These are phyloP conservation scores for Dryas integrifolia DNA, from an alignment of 331 rosid genomes.

Conservation along the genomic window DNA sequence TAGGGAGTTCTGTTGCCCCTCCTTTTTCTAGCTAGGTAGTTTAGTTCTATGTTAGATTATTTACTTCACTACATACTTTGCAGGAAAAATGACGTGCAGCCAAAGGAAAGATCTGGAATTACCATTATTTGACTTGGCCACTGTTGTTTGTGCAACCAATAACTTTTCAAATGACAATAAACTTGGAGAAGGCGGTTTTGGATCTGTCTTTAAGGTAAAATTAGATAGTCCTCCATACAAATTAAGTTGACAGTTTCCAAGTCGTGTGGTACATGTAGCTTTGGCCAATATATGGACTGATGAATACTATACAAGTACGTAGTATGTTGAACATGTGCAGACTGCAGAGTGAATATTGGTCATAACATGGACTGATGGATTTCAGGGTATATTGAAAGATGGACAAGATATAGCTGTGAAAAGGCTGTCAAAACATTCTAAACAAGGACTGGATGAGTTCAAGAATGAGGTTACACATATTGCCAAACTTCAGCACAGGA, in stretches of 20 bases:
- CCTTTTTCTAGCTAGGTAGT: neutral
- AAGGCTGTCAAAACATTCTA: constrained; percentile 3
- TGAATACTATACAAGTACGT: neutral
- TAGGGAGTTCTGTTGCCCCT: neutral
- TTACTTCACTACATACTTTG: neutral
- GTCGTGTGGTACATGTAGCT: neutral
- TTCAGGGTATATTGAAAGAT: constrained; percentile 3
- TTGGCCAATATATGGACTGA: neutral
- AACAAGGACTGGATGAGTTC: constrained; percentile 7
- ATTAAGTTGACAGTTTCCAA: neutral
- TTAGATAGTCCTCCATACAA: neutral
- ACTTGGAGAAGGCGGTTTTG: constrained; percentile 29
- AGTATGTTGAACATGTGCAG: neutral
- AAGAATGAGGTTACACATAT: constrained; percentile 13
- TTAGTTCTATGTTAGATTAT: neutral
- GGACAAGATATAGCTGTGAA: constrained; percentile 15
- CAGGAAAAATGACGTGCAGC: neutral
- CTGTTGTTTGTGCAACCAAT: neutral
- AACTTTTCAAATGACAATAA: constrained; percentile 10
- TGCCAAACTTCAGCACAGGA: constrained; percentile 27
- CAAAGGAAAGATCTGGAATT: neutral
- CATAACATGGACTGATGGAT: neutral
- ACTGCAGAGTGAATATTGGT: too few species aligned
- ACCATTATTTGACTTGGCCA: constrained; percentile 4
- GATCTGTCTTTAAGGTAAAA: constrained; percentile 12